These are phyloP conservation scores for Teunomyces cretensis DNA, from an alignment of 805 yeast genomes.

Conservation along the genomic window DNA sequence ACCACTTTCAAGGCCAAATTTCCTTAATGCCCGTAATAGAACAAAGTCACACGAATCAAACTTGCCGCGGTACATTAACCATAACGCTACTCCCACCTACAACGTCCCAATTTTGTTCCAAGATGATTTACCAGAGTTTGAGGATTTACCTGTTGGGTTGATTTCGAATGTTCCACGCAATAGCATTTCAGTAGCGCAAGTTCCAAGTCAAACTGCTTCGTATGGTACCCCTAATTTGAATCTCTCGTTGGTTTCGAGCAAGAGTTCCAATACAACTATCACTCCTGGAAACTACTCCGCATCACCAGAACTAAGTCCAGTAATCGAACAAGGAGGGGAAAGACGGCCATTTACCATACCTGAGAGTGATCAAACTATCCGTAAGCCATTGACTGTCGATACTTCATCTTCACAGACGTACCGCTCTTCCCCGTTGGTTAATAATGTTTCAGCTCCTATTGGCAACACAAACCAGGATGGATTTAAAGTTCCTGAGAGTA, in stretches of 20 bases:
- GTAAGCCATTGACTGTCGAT: neutral
- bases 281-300: slow-evolving; percentile 8
- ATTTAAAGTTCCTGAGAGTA: neutral
- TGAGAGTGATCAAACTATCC: neutral
- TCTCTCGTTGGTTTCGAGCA: slow-evolving; percentile 14
- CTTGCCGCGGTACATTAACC: slow-evolving; percentile 25
- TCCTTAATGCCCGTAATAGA: slow-evolving; percentile 30
- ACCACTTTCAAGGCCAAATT: slow-evolving; percentile 32
- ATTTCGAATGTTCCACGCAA: slow-evolving; percentile 30
- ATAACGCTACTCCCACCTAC: slow-evolving; percentile 11
- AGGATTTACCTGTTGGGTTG: slow-evolving; percentile 42
- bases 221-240: slow-evolving; percentile 9
- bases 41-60: slow-evolving; percentile 46
- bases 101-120: slow-evolving; percentile 34
- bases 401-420: neutral
- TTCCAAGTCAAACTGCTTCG: neutral
- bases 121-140: slow-evolving; percentile 32
- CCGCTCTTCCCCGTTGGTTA: neutral
- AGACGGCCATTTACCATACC: neutral
- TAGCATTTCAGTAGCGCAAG: slow-evolving; percentile 17
- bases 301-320: neutral
- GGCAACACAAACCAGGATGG: neutral
- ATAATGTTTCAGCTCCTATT: neutral
- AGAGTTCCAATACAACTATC: slow-evolving; percentile 18
- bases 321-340: neutral